A percentile compares a stretch with the other conserved stretches of the same genome.
phyloP scores from a whole-genome alignment of 441 rosid genomes.

The Omphalea diandra region DNA sequence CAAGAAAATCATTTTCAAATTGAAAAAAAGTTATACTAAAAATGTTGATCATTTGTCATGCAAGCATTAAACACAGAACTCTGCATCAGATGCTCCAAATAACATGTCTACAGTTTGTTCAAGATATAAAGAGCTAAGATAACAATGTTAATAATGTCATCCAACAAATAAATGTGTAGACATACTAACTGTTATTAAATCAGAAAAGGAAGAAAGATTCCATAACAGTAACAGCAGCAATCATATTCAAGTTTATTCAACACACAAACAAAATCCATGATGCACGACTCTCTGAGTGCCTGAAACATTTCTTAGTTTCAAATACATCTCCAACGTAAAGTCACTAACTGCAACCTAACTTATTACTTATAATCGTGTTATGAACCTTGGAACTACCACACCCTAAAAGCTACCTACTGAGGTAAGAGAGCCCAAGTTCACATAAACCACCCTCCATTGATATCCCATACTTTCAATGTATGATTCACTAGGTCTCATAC shows the following conservation, averaged over 20 bases:
- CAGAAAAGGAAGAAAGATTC: neutral
- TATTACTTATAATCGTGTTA: neutral
- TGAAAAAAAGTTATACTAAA: neutral
- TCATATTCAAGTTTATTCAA: neutral
- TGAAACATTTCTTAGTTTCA: neutral
- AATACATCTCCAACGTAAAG: neutral
- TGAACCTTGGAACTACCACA: too few relatives aligned
- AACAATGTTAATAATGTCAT: neutral
- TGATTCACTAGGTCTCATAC: too few relatives aligned
- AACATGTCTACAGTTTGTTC: too few relatives aligned
- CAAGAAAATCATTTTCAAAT: neutral
- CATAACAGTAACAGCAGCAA: neutral
- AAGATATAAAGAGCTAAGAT: too few relatives aligned
- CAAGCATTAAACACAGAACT: neutral
- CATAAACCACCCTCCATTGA: too few relatives aligned
- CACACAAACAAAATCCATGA: neutral
- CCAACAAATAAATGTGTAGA: neutral
- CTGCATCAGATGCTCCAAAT: too few relatives aligned
- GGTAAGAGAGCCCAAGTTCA: too few relatives aligned
- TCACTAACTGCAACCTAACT: neutral
- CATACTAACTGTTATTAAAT: neutral
- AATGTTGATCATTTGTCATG: neutral
- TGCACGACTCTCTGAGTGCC: neutral
- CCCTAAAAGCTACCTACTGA: too few relatives aligned
- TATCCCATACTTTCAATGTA: too few relatives aligned